Evolutionary conservation across 768 basidiomycete genomes (phyloP).

Genomic region (Collybiopsis confluens): DNA sequence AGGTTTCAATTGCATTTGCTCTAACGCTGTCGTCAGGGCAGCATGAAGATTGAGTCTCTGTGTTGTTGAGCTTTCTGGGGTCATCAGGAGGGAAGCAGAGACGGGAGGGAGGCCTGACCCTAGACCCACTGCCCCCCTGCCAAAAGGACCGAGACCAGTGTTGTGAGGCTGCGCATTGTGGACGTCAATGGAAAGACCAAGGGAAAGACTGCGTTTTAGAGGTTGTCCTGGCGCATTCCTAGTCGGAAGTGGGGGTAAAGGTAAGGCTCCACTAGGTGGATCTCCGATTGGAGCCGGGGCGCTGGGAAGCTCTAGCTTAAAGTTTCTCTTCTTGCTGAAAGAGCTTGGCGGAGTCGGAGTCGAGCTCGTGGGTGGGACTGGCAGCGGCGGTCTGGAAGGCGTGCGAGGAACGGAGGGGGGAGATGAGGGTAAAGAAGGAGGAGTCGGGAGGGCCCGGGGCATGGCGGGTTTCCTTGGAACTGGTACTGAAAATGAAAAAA

Average conservation of each 20-base stretch:
- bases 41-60: constrained; percentile 74
- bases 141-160: not conserved
- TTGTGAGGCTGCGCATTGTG: constrained; percentile 2
- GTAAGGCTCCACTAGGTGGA: not conserved
- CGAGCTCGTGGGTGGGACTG: not conserved
- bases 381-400: not conserved
- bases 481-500: too few species aligned
- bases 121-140: not conserved
- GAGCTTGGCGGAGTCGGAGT: not conserved
- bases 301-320: constrained; percentile 1
- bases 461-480: too few species aligned
- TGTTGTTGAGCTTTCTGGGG: constrained; percentile 46
- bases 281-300: not conserved
- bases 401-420: not conserved
- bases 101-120: not conserved
- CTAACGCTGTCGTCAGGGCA: constrained; percentile 79
- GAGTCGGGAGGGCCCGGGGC: constrained; percentile 1
- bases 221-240: constrained; percentile 1
- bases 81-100: constrained; percentile 37
- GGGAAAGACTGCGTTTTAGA: not conserved
- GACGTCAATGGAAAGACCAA: not conserved
- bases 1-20: constrained; percentile 47
- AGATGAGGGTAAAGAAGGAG: not conserved
- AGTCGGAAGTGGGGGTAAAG: not conserved
- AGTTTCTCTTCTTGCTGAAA: constrained; percentile 5